These are phyloP conservation scores for Excoecaria cochinchinensis DNA, from an alignment of 345 rosid genomes.

Conservation along the genomic window DNA sequence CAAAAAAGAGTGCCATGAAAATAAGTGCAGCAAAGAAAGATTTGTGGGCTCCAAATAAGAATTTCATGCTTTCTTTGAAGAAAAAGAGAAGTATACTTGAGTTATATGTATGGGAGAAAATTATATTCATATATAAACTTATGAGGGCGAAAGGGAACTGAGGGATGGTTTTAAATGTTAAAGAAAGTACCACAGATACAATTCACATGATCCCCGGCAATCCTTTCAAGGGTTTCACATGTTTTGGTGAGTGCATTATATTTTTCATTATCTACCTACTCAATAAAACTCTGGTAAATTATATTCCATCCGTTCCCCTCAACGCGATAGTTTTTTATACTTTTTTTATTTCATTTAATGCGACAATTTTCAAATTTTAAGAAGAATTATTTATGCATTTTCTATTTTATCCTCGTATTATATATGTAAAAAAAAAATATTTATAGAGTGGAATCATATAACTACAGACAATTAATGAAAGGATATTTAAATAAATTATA, in stretches of 20 bases:
- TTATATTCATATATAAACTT: background rate
- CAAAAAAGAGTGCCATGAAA: constrained; percentile 20
- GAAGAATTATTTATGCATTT: too few species aligned
- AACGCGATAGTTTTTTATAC: too few species aligned
- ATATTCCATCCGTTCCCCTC: too few species aligned
- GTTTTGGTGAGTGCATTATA: constrained; percentile 26
- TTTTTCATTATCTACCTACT: too few species aligned
- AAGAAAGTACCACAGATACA: constrained; percentile 40
- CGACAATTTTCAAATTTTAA: too few species aligned
- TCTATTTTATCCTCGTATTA: too few species aligned
- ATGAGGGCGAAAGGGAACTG: background rate
- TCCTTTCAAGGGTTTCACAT: constrained; percentile 40
- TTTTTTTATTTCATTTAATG: too few species aligned
- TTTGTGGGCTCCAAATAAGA: constrained; percentile 11
- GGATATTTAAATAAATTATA: too few species aligned
- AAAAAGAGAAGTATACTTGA: background rate
- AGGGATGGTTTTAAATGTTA: constrained; percentile 33
- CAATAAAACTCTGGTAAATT: too few species aligned
- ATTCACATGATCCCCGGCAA: constrained; percentile 76
- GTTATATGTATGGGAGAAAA: background rate
- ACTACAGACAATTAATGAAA: too few species aligned
- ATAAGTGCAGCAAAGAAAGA: constrained; percentile 25
- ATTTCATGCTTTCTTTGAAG: constrained; percentile 23
- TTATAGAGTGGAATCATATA: too few species aligned
- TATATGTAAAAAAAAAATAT: too few species aligned